Evolutionary conservation across 345 rosid species (phyloP).

Genomic region (Salix dunnii): DNA sequence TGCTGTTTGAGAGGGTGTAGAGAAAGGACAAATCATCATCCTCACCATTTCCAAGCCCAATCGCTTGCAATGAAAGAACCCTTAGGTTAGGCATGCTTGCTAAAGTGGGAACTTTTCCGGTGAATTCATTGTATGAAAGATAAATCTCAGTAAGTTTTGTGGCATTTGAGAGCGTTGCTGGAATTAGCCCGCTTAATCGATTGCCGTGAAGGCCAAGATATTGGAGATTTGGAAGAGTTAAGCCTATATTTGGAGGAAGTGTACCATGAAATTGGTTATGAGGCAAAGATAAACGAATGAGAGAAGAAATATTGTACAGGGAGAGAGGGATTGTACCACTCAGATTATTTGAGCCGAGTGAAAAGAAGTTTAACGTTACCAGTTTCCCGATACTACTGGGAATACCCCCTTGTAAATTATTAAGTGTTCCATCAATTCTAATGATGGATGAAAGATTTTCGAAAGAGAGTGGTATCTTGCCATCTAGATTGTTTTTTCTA

Average conservation of each 20-base stretch:
- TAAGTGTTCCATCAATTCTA: neutral
- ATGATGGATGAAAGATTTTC: slow-evolving; percentile 20
- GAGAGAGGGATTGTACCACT: neutral
- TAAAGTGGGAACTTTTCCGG: slow-evolving; percentile 15
- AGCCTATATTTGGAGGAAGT: too few species aligned
- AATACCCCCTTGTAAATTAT: slow-evolving; percentile 2
- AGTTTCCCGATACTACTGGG: slow-evolving; percentile 26
- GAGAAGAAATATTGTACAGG: too few species aligned
- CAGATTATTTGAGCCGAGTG: neutral
- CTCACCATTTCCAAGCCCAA: slow-evolving; percentile 14
- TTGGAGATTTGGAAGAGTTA: too few species aligned
- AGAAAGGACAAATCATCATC: slow-evolving; percentile 11
- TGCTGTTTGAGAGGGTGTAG: neutral
- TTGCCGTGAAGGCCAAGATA: too few species aligned
- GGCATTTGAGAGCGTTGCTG: slow-evolving; percentile 23
- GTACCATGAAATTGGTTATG: slow-evolving; percentile 7
- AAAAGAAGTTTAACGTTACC: slow-evolving; percentile 5
- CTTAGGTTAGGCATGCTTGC: slow-evolving; percentile 7
- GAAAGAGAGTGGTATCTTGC: neutral
- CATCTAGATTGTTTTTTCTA: too few species aligned
- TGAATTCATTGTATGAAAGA: neutral
- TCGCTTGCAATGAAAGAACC: neutral
- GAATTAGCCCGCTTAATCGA: slow-evolving; percentile 16
- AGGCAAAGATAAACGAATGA: neutral
- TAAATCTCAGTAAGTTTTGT: neutral